Base-by-base conservation (phyloP, 768 basidiomycete species). In the Tephrocybe rancida region DNA sequence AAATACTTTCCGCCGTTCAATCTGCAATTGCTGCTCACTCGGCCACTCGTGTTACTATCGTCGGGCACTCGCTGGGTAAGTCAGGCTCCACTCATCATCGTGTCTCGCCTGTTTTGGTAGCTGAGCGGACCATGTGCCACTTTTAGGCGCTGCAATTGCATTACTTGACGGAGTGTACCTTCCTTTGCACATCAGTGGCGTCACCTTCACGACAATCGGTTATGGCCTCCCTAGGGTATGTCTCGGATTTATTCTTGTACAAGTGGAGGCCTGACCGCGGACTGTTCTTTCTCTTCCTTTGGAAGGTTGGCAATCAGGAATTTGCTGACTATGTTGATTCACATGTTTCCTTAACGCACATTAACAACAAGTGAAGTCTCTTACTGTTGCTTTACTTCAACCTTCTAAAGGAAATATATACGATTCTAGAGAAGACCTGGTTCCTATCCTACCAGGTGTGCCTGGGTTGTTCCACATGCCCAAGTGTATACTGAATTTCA, bases 271-370 rank as follows among this genome's bases (percentile, higher is more conserved):
- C 16, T 45, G 7, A 30, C 16, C 5, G n/a, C n/a, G n/a, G n/a
- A n/a, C n/a, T n/a, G n/a, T n/a, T n/a, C n/a, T n/a, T n/a, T 5
- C n/a, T 9, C 16, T 19, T 21, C 11, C 10, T 5, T 7, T 1
- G 13, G 13, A 27, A 77, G 77, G 77, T 78, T 26, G 84, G 86
- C 11, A 86, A 87, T 64, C 77, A 79, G 61, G 81, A 72, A 1
- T 88, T 86, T 57, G 85, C 84, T 0, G 57, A 84, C 61, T 84
- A 82, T 58, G 79, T 86, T 42, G 84, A 86, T 56, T 69, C 76
- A 6, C 67, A 81, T 49, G 35, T 75, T 19, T 47, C 68, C 11
- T 58, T 87, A 42, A 83, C 78, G 0, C 85, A 82, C 60, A 80
- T 88, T 58, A 87, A 84, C 61, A 87, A 88, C 69, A 74, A 66